phyloP scores from a whole-genome alignment of 495 filamentous ascomycete genomes.

The Letharia columbiana region DNA sequence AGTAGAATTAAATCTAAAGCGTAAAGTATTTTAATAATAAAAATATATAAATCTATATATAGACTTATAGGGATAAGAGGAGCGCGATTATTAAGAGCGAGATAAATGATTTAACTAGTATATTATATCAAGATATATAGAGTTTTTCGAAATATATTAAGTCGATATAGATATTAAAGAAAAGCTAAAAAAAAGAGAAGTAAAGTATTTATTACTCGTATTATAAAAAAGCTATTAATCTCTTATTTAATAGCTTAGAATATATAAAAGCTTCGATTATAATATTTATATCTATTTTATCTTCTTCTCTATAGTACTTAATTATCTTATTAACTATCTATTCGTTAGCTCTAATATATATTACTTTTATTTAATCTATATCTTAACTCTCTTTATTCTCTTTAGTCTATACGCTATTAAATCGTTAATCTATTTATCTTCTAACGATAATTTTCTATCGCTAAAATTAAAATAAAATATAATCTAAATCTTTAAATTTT shows the following conservation, averaged over 20 bases:
- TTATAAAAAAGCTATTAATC: neutral
- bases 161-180: conserved; percentile 10
- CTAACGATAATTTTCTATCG: neutral
- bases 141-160: conserved; percentile 16
- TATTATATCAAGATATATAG: conserved; percentile 6
- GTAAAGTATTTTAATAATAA: conserved; percentile 9
- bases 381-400: neutral
- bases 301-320: neutral
- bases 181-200: neutral
- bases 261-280: neutral
- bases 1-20: conserved; percentile 10
- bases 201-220: neutral
- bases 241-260: neutral
- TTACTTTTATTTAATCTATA: neutral
- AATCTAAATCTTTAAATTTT: neutral
- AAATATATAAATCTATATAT: conserved; percentile 12
- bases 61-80: conserved; percentile 10
- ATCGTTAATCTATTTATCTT: neutral
- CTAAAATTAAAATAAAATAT: neutral
- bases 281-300: neutral
- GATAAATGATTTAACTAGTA: conserved; percentile 8
- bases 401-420: neutral
- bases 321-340: neutral
- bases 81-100: conserved; percentile 14
- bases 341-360: neutral